Conservation (phyloP, 2,329 filamentous ascomycete genomes). For the Penicillium sp. region DNA sequence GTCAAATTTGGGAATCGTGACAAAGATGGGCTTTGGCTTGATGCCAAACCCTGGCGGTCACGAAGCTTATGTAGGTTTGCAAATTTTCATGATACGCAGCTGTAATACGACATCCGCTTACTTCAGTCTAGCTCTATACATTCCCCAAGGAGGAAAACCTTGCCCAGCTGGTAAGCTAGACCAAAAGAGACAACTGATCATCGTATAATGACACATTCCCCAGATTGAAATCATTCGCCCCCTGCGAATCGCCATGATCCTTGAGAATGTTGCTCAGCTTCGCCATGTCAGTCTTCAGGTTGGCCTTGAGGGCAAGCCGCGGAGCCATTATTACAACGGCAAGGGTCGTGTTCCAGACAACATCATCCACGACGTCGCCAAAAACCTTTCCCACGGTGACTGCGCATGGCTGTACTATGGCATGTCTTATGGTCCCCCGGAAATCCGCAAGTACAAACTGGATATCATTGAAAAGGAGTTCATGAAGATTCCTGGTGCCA, state of each 20-base stretch:
- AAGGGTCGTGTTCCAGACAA: slow-evolving; percentile 2
- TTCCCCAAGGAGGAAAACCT: not conserved
- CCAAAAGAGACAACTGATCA: not conserved
- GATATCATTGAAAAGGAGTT: slow-evolving; percentile 12
- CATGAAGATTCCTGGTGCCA: slow-evolving; percentile 10
- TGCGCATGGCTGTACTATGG: slow-evolving; percentile 11
- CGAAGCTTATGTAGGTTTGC: slow-evolving; percentile 6
- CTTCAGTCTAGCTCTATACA: not conserved
- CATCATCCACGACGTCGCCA: slow-evolving; percentile 6
- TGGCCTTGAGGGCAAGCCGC: slow-evolving; percentile 6
- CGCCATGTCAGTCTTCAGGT: slow-evolving; percentile 8
- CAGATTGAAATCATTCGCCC: slow-evolving; percentile 12
- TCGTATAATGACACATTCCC: not conserved
- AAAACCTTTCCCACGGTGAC: slow-evolving; percentile 2
- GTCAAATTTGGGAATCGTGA: slow-evolving; percentile 10
- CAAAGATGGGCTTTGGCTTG: slow-evolving; percentile 12
- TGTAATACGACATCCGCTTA: not conserved
- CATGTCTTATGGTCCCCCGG: slow-evolving; percentile 6
- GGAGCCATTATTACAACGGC: slow-evolving; percentile 8
- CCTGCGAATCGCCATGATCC: slow-evolving; percentile 10
- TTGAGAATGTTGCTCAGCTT: slow-evolving; percentile 10
- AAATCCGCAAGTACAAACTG: slow-evolving; percentile 11
- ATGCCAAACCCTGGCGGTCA: slow-evolving; percentile 14
- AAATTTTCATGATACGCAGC: not conserved
- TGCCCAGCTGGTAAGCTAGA: not conserved